Evolutionary conservation across 169 alveolate species (phyloP).

Genomic region (Plasmodium vivax): DNA sequence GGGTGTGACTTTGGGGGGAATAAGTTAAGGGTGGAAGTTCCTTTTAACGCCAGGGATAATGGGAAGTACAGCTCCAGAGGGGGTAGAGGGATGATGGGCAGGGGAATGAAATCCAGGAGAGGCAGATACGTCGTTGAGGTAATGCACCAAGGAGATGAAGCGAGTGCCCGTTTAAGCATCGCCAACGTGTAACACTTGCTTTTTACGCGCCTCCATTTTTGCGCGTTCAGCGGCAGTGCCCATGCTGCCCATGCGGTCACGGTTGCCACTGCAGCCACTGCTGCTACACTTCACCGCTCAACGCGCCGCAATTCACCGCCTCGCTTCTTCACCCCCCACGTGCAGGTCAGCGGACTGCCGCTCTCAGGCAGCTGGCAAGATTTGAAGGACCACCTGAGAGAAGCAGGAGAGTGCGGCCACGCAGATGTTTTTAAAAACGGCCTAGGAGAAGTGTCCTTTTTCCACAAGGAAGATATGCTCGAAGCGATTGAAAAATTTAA

Average conservation of each 20-base stretch:
- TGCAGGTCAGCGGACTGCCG: slow-evolving; percentile 86
- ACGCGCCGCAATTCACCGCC: neutral
- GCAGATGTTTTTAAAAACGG: slow-evolving; percentile 92
- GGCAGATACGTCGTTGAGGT: slow-evolving; percentile 78
- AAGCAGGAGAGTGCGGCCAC: slow-evolving; percentile 91
- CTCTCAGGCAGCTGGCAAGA: slow-evolving; percentile 91
- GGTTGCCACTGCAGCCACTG: neutral
- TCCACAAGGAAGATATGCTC: slow-evolving; percentile 87
- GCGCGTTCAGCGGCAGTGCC: neutral
- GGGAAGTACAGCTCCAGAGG: slow-evolving; percentile 51
- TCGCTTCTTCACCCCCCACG: neutral
- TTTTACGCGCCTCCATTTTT: neutral
- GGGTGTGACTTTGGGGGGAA: slow-evolving; percentile 86
- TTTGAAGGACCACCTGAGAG: slow-evolving; percentile 91
- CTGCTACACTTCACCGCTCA: neutral
- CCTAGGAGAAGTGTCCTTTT: slow-evolving; percentile 90
- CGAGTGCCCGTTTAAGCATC: slow-evolving; percentile 68
- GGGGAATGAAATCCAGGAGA: slow-evolving; percentile 62
- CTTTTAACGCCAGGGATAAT: slow-evolving; percentile 82
- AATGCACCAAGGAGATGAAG: slow-evolving; percentile 72
- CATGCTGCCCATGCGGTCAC: neutral
- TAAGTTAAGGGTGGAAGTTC: slow-evolving; percentile 87
- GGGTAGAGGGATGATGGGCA: slow-evolving; percentile 58
- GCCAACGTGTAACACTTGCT: neutral
- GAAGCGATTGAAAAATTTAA: slow-evolving; percentile 88